Evolutionary conservation across 352 stramenopile genomes (phyloP).

Genomic region (Globisporangium paroecandrum): DNA sequence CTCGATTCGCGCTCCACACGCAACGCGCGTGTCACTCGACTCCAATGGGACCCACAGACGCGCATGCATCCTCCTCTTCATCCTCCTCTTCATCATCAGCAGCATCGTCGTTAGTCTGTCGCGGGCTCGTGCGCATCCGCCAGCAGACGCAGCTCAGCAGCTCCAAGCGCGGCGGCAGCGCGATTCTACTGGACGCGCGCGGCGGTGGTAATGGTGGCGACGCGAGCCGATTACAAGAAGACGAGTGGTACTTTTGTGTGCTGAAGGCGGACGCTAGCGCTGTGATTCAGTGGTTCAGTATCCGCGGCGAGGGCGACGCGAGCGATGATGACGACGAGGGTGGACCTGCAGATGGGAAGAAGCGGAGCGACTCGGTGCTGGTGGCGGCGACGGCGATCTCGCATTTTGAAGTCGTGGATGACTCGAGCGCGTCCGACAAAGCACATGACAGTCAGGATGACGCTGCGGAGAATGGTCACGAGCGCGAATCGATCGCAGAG

Average conservation of each 20-base stretch:
- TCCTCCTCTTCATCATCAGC: neutral
- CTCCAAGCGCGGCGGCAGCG: conserved; percentile 1
- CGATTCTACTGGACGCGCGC: conserved; percentile 14
- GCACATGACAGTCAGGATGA: conserved; percentile 17
- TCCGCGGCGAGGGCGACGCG: conserved; percentile 27
- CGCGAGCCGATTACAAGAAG: conserved; percentile 26
- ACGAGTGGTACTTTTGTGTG: conserved; percentile 53
- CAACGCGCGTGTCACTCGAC: neutral
- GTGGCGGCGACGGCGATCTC: conserved; percentile 35
- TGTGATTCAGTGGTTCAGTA: conserved; percentile 39
- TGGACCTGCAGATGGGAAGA: neutral
- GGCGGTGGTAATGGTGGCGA: conserved; percentile 11
- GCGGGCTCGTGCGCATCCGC: conserved; percentile 44
- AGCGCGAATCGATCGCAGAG: conserved; percentile 15
- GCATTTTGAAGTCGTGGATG: conserved; percentile 41
- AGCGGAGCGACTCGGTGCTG: conserved; percentile 21
- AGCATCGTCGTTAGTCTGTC: conserved; percentile 9
- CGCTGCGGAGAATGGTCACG: neutral
- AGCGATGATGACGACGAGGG: conserved; percentile 24
- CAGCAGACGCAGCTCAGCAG: conserved; percentile 26
- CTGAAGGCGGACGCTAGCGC: conserved; percentile 9
- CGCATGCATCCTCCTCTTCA: neutral
- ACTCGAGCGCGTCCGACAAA: conserved; percentile 18
- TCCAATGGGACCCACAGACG: conserved; percentile 2
- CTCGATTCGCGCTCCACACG: neutral